Evolutionary conservation across 768 basidiomycete genomes (phyloP).

Genomic region (Tylopilus felleus): DNA sequence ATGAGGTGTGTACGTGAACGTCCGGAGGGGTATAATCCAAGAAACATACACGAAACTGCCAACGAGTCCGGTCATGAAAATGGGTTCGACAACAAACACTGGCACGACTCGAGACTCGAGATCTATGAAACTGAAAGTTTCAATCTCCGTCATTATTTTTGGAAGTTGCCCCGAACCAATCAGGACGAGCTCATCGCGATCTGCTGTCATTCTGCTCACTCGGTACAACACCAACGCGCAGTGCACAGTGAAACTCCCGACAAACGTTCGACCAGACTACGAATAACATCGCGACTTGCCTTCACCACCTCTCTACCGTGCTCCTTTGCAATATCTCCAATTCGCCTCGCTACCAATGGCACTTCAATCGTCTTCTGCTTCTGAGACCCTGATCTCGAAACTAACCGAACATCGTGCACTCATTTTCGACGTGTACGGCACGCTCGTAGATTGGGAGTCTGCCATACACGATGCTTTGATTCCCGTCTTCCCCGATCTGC

Average conservation of each 20-base stretch:
- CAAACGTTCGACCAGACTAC: not conserved
- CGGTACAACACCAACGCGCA: too few relatives aligned
- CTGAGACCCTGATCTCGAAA: constrained; percentile 2
- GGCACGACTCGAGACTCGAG: too few relatives aligned
- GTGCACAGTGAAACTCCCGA: not conserved
- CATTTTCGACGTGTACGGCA: constrained; percentile 77
- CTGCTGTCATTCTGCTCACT: not conserved
- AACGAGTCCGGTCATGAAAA: too few relatives aligned
- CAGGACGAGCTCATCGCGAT: not conserved
- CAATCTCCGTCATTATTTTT: not conserved
- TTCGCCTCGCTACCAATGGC: constrained; percentile 14
- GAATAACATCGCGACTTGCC: too few relatives aligned
- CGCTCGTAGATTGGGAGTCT: constrained; percentile 74
- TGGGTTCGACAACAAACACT: not conserved
- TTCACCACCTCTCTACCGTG: not conserved
- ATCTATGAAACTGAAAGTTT: not conserved
- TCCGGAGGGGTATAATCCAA: not conserved
- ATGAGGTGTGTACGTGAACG: not conserved
- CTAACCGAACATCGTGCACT: constrained; percentile 37
- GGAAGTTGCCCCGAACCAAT: not conserved
- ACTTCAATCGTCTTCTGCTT: constrained; percentile 7
- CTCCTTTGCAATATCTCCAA: not conserved
- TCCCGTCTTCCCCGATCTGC: constrained; percentile 16
- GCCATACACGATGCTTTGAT: constrained; percentile 55
- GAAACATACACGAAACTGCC: not conserved